Percentiles rank a stretch among this genome's conserved stretches.
Conservation (phyloP, 1,284 basidiomycete genomes). For the Ceraceosorus guamensis region DNA sequence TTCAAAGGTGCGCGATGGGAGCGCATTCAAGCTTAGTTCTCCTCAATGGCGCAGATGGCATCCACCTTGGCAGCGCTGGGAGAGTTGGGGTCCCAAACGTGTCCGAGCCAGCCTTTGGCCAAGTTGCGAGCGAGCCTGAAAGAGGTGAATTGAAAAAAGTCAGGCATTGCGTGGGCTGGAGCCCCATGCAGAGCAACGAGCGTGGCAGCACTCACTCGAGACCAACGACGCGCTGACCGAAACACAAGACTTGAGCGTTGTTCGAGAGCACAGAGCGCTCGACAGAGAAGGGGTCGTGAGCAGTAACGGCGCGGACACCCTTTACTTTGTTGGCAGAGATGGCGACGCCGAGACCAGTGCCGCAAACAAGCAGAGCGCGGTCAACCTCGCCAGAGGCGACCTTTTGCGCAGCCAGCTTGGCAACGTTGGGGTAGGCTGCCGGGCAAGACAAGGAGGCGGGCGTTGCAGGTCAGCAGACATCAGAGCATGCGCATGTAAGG, state of each 20-base stretch:
- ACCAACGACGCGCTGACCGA: slow-evolving; percentile 52
- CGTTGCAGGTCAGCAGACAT: neutral
- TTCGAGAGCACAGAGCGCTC: slow-evolving; percentile 52
- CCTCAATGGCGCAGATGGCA: slow-evolving; percentile 43
- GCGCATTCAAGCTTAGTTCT: too few species aligned
- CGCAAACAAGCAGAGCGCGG: slow-evolving; percentile 52
- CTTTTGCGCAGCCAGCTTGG: slow-evolving; percentile 50
- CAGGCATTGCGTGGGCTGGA: too few species aligned
- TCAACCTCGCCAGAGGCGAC: slow-evolving; percentile 51
- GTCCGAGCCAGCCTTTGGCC: slow-evolving; percentile 51
- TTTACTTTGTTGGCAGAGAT: slow-evolving; percentile 51
- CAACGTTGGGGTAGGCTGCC: slow-evolving; percentile 51
- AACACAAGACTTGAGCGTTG: slow-evolving; percentile 52
- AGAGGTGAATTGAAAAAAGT: too few species aligned
- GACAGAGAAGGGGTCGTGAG: slow-evolving; percentile 52
- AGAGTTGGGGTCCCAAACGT: slow-evolving; percentile 49
- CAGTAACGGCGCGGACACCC: slow-evolving; percentile 50
- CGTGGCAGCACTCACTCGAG: slow-evolving; percentile 35
- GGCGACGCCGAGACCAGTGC: slow-evolving; percentile 51
- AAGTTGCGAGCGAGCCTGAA: slow-evolving; percentile 48
- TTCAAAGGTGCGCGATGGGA: too few species aligned
- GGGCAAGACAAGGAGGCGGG: neutral
- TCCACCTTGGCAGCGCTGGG: slow-evolving; percentile 51
- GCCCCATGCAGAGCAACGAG: too few species aligned
- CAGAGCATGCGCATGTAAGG: neutral